Evolutionary conservation across 139 green algal genomes (phyloP).

Genomic region (Chlorella sp.): DNA sequence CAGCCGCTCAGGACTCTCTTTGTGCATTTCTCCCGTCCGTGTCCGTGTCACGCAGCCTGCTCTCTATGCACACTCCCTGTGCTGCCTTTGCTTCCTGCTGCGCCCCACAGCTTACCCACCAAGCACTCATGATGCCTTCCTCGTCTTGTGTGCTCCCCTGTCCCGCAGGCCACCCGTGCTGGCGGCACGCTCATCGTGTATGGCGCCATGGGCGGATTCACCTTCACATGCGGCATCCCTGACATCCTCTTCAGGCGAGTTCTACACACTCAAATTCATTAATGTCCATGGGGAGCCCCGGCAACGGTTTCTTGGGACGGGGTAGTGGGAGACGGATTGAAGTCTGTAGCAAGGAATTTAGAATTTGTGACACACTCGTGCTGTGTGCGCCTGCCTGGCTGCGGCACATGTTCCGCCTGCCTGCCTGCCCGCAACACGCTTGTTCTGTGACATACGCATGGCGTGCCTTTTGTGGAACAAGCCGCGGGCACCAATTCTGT

Average conservation of each 20-base stretch:
- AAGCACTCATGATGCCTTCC: too few species aligned
- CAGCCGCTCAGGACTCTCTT: background rate
- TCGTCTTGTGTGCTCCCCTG: background rate
- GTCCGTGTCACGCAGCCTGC: too few species aligned
- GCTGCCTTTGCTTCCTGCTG: background rate
- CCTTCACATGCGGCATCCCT: conserved; percentile 23
- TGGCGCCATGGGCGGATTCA: conserved; percentile 39
- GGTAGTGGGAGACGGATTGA: too few species aligned
- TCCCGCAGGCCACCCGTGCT: background rate
- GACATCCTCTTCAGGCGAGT: conserved; percentile 36
- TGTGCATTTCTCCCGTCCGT: too few species aligned
- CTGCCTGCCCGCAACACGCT: background rate
- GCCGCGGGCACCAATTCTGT: too few species aligned
- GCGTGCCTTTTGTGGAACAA: too few species aligned
- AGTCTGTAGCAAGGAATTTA: too few species aligned
- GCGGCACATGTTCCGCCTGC: background rate
- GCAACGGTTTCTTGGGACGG: too few species aligned
- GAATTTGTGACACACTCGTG: background rate
- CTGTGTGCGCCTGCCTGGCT: background rate
- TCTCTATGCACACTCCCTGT: too few species aligned
- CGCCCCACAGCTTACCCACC: background rate
- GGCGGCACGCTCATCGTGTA: conserved; percentile 36
- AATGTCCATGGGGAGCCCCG: background rate
- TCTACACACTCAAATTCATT: too few species aligned
- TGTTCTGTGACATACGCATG: too few species aligned